Percentiles rank a stretch among this genome's conserved stretches.
phyloP scores from a whole-genome alignment of 179 eudicot species.

The Drosera spatulata region DNA sequence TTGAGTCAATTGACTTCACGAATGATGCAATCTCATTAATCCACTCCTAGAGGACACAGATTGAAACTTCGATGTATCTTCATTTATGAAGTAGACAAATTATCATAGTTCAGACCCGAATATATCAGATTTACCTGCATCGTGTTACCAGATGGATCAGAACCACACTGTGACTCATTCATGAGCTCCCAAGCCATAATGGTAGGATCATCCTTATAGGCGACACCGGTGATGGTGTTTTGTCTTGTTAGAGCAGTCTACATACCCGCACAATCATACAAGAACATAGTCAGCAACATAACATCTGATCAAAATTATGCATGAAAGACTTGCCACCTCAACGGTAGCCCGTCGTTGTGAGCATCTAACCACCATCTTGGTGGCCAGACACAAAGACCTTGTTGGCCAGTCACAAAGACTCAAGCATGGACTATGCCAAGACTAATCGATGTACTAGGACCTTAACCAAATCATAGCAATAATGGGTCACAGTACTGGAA shows the following conservation, averaged over 20 bases:
- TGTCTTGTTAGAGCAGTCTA: conserved; percentile 57
- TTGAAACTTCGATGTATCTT: not conserved
- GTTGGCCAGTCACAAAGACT: no score
- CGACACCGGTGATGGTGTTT: conserved; percentile 48
- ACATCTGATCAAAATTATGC: no score
- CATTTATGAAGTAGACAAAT: not conserved
- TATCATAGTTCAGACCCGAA: no score
- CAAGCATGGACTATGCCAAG: no score
- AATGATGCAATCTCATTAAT: conserved; percentile 55
- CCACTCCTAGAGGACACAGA: conserved; percentile 35
- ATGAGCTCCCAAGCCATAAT: conserved; percentile 92
- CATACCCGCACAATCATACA: not conserved
- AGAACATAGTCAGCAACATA: not conserved
- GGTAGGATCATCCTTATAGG: conserved; percentile 67
- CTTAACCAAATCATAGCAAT: no score
- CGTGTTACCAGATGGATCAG: conserved; percentile 55
- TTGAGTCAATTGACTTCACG: conserved; percentile 45
- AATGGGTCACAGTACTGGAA: no score
- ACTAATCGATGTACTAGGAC: no score
- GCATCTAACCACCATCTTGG: no score
- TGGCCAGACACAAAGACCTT: no score
- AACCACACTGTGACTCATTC: conserved; percentile 67
- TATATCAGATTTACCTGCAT: conserved; percentile 34
- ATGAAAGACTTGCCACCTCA: not conserved
- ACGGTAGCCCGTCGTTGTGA: no score